Percentiles rank a stretch among this genome's conserved stretches.
Conservation (phyloP, 805 yeast genomes). For the Komagataella populi region DNA sequence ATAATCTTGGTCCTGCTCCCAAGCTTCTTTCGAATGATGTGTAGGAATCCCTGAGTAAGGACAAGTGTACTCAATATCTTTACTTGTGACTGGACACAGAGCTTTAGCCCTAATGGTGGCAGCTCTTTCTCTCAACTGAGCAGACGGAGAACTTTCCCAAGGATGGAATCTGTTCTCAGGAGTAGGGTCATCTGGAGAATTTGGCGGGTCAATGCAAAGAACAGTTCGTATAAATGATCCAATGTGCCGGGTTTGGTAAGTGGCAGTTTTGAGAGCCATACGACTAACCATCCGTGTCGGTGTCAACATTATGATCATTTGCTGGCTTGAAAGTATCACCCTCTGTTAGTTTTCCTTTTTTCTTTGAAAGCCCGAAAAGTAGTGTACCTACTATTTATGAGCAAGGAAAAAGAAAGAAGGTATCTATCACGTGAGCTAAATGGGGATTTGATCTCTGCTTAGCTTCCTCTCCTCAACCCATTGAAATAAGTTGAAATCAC, state of each 20-base stretch:
- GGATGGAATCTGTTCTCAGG: conserved; percentile 63
- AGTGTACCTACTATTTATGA: background rate
- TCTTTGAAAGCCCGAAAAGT: background rate
- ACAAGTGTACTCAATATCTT: conserved; percentile 73
- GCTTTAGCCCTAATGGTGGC: conserved; percentile 82
- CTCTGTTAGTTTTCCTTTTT: background rate
- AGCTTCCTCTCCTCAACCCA: background rate
- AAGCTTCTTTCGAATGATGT: conserved; percentile 80
- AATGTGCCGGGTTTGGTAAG: conserved; percentile 8
- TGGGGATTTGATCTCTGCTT: background rate
- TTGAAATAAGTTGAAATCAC: background rate
- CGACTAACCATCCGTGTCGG: background rate
- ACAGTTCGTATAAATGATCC: conserved; percentile 22
- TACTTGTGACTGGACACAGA: conserved; percentile 78
- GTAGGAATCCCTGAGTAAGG: conserved; percentile 95
- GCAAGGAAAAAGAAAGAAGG: background rate
- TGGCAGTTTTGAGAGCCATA: background rate
- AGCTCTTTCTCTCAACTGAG: conserved; percentile 81
- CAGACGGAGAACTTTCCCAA: conserved; percentile 89
- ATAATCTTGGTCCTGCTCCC: conserved; percentile 69
- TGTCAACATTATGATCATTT: background rate
- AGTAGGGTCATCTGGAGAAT: conserved; percentile 54
- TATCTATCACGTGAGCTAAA: background rate
- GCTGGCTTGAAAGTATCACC: background rate
- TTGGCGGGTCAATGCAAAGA: conserved; percentile 41